Evolutionary conservation across 1,284 basidiomycete species (phyloP).

Genomic region (Grifola frondosa): DNA sequence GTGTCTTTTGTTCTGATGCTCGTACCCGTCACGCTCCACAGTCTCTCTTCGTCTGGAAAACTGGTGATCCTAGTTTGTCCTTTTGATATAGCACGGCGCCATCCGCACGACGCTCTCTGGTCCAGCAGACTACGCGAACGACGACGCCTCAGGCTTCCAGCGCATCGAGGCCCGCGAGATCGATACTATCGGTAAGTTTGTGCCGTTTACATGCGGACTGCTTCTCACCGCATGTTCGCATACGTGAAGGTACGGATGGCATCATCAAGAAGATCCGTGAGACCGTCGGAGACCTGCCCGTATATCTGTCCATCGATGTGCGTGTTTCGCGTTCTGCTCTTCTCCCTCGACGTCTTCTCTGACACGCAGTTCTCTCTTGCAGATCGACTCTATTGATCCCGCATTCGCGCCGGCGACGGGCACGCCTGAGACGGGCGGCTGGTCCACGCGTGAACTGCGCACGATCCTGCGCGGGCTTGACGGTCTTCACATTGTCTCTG

Average conservation of each 20-base stretch:
- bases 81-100: constrained; percentile 66
- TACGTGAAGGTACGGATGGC: constrained; percentile 52
- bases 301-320: constrained; percentile 74
- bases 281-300: constrained; percentile 64
- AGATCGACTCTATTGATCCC: constrained; percentile 77
- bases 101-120: constrained; percentile 75
- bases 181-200: constrained; percentile 59
- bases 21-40: constrained; percentile 10
- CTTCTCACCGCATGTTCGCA: neutral
- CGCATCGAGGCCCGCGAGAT: constrained; percentile 77
- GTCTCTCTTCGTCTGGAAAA: constrained; percentile 16
- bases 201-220: constrained; percentile 5
- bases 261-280: constrained; percentile 72
- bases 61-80: constrained; percentile 72
- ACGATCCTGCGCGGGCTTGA: constrained; percentile 73
- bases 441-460: constrained; percentile 75
- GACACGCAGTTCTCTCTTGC: neutral
- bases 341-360: neutral
- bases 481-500: constrained; percentile 71
- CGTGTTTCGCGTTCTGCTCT: constrained; percentile 21
- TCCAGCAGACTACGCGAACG: constrained; percentile 68
- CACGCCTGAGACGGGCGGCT: constrained; percentile 71
- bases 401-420: constrained; percentile 79
- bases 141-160: constrained; percentile 66
- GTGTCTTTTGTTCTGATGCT: constrained; percentile 42